Evolutionary conservation across 2,329 filamentous ascomycete species (phyloP), one percentile per base, ranked within the genome.

Genomic region (Furcasterigmium sp.): DNA sequence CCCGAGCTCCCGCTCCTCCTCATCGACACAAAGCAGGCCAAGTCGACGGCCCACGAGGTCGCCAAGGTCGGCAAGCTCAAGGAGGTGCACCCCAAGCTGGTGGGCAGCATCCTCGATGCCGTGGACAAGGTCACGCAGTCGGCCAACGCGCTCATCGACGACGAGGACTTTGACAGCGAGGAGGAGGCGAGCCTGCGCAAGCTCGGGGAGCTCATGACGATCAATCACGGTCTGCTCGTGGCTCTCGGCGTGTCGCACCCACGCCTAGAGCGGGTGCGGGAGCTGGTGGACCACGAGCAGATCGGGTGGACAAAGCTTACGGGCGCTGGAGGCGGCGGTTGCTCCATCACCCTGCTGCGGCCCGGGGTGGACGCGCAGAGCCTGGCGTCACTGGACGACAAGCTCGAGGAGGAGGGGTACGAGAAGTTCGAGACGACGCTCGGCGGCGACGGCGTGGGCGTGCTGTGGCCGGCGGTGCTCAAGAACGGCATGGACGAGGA

Each of bases 221-320:
- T 98, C 55, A 98, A 98, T 59, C 93, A 98, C 60, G 93, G 91
- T 19, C 75, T 97, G 36, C 73, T 98, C 18, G 84, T 89, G n/a
- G 85, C 90, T 1, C 72, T 98, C 3, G 93, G 93, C 8, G 93
- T 97, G 21, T 97, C 91, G 2, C 93, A 98, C 63, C 94, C 93
- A 1, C 84, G 90, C 37, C 75, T 98, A 20, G 93, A 98, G 67
- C 82, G 91, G 25, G 83, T 98, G 53, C 82, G 93, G 49, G 91
- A 95, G 65, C 72, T 98, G 20, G 85, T 95, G 39, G 91, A 98
- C 53, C 82, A 93, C 54, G 80, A 89, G 44, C 86, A 85, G 32
- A 86, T 96, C 44, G 93, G 93, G 23, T 98, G 91, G 91, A 96
- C 93, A 11, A 98, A 98, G 63, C 76, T 98, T 45, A 98, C 93